Conservation (phyloP, 2,329 filamentous ascomycete species). For the Metarhizium rileyi region DNA sequence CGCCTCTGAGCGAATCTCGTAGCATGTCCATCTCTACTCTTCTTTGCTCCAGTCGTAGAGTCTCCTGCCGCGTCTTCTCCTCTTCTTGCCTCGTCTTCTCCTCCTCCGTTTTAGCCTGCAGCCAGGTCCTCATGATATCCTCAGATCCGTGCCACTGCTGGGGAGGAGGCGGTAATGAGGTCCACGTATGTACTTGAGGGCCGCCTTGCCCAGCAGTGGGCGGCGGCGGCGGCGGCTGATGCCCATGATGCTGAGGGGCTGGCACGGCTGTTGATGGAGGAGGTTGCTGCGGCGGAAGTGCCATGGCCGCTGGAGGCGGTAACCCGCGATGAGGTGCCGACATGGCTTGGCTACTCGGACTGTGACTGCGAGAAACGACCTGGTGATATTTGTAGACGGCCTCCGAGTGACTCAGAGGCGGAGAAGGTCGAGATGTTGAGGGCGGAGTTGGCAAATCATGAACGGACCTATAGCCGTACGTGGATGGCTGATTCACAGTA, state of each 20-base stretch:
- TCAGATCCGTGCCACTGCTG: conserved; percentile 58
- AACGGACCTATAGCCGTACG: conserved; percentile 50
- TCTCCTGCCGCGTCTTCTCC: conserved; percentile 57
- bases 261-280: conserved; percentile 15
- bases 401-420: conserved; percentile 42
- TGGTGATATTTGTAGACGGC: conserved; percentile 30
- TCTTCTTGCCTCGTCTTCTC: conserved; percentile 66
- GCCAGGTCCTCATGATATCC: conserved; percentile 63
- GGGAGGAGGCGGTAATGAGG: conserved; percentile 52
- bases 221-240: conserved; percentile 14
- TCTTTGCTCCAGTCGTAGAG: conserved; percentile 59
- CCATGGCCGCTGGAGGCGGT: conserved; percentile 59
- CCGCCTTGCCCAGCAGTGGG: conserved; percentile 17
- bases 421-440: conserved; percentile 43
- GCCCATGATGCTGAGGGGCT: conserved; percentile 17
- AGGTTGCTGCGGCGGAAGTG: conserved; percentile 41
- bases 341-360: conserved; percentile 48
- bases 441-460: conserved; percentile 54
- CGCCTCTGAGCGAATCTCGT: conserved; percentile 55
- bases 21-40: conserved; percentile 66
- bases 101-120: conserved; percentile 62
- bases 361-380: conserved; percentile 32
- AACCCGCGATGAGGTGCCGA: conserved; percentile 59
- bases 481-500: conserved; percentile 50
- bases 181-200: conserved; percentile 31